Evolutionary conservation across 257 asterid genomes (phyloP), one percentile per base, ranked within the genome.

Genomic region (Solanum chaucha): DNA sequence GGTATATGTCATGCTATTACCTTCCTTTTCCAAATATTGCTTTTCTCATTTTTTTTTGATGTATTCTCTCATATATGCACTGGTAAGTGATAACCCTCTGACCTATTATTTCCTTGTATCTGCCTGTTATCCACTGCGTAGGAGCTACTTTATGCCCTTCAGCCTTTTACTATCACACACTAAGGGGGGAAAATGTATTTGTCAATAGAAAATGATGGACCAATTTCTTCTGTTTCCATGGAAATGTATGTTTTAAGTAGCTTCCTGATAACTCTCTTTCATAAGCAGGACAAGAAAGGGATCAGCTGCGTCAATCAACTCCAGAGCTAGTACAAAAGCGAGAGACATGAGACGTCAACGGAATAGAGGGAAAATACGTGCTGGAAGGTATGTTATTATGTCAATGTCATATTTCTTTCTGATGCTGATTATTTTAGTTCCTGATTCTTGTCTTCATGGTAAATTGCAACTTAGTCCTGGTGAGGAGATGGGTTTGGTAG

Each of bases 281-380:
- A 83, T 88, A 88, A 83, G 88, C 98, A 96, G 99, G 91, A 90
- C 95, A 15, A 93, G 95, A 91, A 94, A 73, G 90, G 94, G 96
- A 88, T 93, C 96, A 11, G 89, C 92, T 74, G 93, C 98, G 77
- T 92, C 98, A 24, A 90, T 94, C 68, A 84, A 94, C 83, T 58
- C 90, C 64, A 90, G 92, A 87, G 85, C 93, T 17, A 87, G 95
- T 87, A 92, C 95, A 3, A 97, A 89, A 93, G 97, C 94, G 20
- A 94, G 98, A 90, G 98, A 87, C n/a, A 9, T 82, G 88, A 89
- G 95, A 74, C 97, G 98, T 55, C 97, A 95, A 71, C 88, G 97
- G 32, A 97, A 95, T 82, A 92, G 92, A 88, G 99, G 99, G 61
- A 97, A 97, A 90, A 96, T 97, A 86, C 94, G 99, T 90, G 98